Conservation (phyloP, 2,329 filamentous ascomycete genomes). For the Podosphaera xanthii region DNA sequence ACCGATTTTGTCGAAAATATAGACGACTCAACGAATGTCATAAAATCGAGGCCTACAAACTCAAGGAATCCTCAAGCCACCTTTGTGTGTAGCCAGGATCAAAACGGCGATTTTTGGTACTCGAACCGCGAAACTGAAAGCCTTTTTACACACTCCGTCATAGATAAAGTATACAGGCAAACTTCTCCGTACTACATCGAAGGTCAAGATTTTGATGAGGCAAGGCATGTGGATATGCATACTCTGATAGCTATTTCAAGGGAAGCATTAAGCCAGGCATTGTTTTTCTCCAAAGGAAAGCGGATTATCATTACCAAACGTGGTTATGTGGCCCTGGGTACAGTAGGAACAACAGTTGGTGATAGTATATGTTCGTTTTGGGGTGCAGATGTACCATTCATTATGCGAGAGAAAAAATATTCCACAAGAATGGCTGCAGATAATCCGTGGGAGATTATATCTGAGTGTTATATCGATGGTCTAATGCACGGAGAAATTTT, state of each 20-base stretch:
- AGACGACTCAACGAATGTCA: neutral
- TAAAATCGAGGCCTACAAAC: neutral
- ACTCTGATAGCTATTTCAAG: neutral
- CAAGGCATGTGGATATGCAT: neutral
- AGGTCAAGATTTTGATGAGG: neutral
- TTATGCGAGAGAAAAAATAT: constrained; percentile 1
- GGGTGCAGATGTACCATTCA: constrained; percentile 2
- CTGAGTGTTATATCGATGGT: constrained; percentile 3
- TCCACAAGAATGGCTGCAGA: neutral
- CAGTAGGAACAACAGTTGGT: constrained; percentile 1
- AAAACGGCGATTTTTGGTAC: neutral
- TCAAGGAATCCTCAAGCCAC: neutral
- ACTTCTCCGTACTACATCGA: neutral
- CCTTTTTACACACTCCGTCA: neutral
- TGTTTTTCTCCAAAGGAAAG: constrained; percentile 1
- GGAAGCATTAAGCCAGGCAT: neutral
- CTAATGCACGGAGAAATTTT: constrained; percentile 7
- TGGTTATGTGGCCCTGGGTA: constrained; percentile 2
- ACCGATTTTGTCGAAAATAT: neutral
- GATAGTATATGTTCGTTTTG: constrained; percentile 2
- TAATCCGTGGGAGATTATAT: neutral
- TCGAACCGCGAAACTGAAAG: neutral
- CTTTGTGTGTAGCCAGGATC: neutral
- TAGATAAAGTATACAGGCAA: neutral
- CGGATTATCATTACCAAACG: constrained; percentile 2